phyloP scores from a whole-genome alignment of 73 alveolate species.

The Tetrahymena borealis region DNA sequence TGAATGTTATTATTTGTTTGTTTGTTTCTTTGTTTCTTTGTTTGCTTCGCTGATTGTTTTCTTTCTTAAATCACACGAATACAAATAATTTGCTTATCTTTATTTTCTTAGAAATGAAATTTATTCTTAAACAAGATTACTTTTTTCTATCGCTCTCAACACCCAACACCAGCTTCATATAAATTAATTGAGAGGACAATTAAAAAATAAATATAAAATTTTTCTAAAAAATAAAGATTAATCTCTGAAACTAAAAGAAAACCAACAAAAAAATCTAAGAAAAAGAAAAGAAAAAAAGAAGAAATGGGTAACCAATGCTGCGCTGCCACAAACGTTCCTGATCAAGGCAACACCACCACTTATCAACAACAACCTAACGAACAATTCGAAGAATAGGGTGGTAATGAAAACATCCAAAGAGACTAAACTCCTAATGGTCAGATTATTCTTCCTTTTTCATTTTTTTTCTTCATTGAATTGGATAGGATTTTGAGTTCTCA shows the following conservation, averaged over 20 bases:
- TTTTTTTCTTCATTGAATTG: no score
- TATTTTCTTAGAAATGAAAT: neutral
- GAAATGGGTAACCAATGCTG: neutral
- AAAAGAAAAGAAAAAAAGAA: neutral
- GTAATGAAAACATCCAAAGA: neutral
- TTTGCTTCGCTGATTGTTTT: no score
- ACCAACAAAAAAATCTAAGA: neutral
- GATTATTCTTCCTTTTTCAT: neutral
- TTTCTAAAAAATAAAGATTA: neutral
- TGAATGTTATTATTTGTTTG: no score
- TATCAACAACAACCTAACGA: neutral
- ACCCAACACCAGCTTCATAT: neutral
- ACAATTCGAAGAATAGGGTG: neutral
- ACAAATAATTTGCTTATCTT: no score
- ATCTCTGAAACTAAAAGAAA: neutral
- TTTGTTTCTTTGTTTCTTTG: no score
- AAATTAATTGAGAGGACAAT: neutral
- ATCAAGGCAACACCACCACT: neutral
- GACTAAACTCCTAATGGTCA: neutral
- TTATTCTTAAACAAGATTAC: neutral
- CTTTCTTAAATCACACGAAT: no score
- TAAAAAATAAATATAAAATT: neutral
- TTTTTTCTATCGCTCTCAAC: conserved; percentile 1
- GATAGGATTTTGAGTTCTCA: no score
- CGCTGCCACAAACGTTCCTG: neutral